Evolutionary conservation across 1,139 yeast species (phyloP).

Genomic region (Hyphopichia fennica): DNA sequence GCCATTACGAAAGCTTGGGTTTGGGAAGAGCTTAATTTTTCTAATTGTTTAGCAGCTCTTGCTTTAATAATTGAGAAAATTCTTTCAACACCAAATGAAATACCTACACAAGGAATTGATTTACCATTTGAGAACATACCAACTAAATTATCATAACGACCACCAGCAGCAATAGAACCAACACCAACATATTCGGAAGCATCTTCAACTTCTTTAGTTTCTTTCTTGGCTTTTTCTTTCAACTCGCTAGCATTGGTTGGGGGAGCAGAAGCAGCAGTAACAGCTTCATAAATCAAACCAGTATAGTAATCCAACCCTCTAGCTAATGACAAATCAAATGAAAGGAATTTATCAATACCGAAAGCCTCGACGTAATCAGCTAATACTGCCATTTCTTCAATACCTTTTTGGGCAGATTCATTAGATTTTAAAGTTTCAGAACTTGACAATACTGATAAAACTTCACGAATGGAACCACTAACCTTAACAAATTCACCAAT

Average conservation of each 20-base stretch:
- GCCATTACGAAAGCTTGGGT: conserved; percentile 97
- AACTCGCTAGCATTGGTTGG: conserved; percentile 74
- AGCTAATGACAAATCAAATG: conserved; percentile 91
- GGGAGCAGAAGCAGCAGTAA: conserved; percentile 92
- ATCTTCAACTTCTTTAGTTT: conserved; percentile 66
- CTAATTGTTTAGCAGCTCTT: conserved; percentile 57
- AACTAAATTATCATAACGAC: conserved; percentile 92
- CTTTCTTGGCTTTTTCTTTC: conserved; percentile 51
- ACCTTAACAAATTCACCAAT: conserved; percentile 90
- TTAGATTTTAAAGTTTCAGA: conserved; percentile 62
- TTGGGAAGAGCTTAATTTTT: conserved; percentile 69
- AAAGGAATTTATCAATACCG: conserved; percentile 59
- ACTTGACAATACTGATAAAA: conserved; percentile 53
- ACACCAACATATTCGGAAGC: conserved; percentile 97
- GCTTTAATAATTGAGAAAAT: conserved; percentile 85
- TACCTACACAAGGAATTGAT: conserved; percentile 95
- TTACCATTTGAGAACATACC: conserved; percentile 96
- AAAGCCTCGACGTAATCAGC: conserved; percentile 82
- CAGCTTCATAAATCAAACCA: conserved; percentile 94
- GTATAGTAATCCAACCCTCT: conserved; percentile 98
- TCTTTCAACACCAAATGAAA: conserved; percentile 95
- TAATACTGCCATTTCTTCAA: conserved; percentile 73
- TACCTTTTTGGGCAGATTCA: conserved; percentile 75
- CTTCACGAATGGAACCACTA: conserved; percentile 73
- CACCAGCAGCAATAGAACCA: conserved; percentile 98